Base-by-base conservation (phyloP, 1,284 basidiomycete species). In the Volvariella volvacea region DNA sequence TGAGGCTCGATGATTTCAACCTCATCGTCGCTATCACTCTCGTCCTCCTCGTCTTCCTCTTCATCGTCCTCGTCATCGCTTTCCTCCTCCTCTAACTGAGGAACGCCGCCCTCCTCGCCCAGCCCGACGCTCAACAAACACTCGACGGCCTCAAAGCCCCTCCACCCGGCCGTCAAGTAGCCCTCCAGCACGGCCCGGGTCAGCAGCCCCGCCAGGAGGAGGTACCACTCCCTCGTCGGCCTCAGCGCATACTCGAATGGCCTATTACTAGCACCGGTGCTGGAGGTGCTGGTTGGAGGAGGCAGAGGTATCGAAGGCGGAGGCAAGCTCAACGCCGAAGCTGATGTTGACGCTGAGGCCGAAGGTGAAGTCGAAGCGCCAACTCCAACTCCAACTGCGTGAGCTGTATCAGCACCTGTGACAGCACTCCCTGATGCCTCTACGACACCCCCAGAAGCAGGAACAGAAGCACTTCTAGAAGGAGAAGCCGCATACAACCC, bases 131-230 rank as follows among this genome's bases (percentile, higher is more conserved):
- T 78, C 34, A 92, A 65, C 32, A 92, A 59, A 48, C 83, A 77
- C 54, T 88, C 81, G n/a, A 81, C 73, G 2, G 80, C 78, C 38
- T 79, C 73, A 1, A 75, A 66, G 0, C 88, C 84, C 28, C 73
- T 74, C 89, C 89, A 92, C 1, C 83, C 82, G 9, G 78, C 80
- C 3, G 79, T 80, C 37, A 91, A 67, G 56, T 90, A 92, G 0
- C 88, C 89, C 55, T 92, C 88, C 42, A 92, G 63, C 20, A 80
- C 83, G 0, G 87, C 85, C 19, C 88, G 76, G 2, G 87, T 88
- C 19, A 90, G 67, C 19, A 92, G 64, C 1, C 84, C 81, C 0
- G 76, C 78, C 7, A 91, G 68, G 6, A 92, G 70, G 59, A 83
- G 73, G 61, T 89, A 92, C 89, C 89, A 92, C 49, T 81, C 78